A percentile compares a stretch with the other conserved stretches of the same genome.
Conservation (phyloP, 2,329 filamentous ascomycete species). For the Hypoxylon sp. region DNA sequence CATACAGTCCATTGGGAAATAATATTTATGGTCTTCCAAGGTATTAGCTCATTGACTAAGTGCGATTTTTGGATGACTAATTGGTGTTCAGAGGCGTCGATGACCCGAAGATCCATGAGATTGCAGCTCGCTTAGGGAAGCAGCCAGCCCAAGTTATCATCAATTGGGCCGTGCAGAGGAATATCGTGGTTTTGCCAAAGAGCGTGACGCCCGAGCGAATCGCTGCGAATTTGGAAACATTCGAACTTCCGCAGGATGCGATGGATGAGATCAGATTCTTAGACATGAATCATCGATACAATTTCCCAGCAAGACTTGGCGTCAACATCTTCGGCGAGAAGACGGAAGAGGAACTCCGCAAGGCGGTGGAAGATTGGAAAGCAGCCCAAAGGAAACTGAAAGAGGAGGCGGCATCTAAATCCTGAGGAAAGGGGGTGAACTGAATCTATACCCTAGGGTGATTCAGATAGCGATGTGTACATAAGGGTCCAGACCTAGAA, state of each 20-base stretch:
- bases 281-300: constrained; percentile 60
- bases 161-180: constrained; percentile 68
- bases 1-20: constrained; percentile 72
- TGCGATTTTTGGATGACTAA: background rate
- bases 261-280: constrained; percentile 58
- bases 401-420: background rate
- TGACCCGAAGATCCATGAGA: constrained; percentile 64
- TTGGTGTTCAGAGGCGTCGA: constrained; percentile 54
- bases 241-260: constrained; percentile 51
- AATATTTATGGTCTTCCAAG: constrained; percentile 57
- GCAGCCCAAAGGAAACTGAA: constrained; percentile 54
- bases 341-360: constrained; percentile 56
- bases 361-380: constrained; percentile 56
- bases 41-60: background rate
- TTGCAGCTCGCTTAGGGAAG: constrained; percentile 67
- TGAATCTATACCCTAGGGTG: background rate
- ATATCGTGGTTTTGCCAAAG: constrained; percentile 68
- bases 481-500: background rate
- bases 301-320: constrained; percentile 60
- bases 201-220: constrained; percentile 68
- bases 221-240: constrained; percentile 60
- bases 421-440: background rate
- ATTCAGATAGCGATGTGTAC: background rate
- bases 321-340: constrained; percentile 62
- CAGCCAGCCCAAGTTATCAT: constrained; percentile 68